phyloP scores from a whole-genome alignment of 345 rosid genomes.

The Gynandropsis gynandra region DNA sequence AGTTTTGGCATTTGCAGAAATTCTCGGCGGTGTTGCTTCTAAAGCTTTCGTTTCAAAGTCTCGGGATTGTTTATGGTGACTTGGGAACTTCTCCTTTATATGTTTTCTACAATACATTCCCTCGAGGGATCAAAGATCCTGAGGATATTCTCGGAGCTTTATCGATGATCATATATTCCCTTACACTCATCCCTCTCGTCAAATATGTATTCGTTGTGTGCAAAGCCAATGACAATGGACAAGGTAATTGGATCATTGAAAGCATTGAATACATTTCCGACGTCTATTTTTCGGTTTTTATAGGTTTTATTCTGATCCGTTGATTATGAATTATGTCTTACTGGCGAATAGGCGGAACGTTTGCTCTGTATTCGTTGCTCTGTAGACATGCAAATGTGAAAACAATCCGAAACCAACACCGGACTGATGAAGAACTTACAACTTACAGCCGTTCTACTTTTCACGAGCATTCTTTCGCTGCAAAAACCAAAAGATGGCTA shows the following conservation, averaged over 20 bases:
- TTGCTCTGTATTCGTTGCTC: constrained; percentile 89
- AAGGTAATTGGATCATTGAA: constrained; percentile 31
- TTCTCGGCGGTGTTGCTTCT: constrained; percentile 47
- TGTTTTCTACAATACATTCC: constrained; percentile 69
- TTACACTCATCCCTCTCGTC: constrained; percentile 59
- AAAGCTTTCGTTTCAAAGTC: constrained; percentile 65
- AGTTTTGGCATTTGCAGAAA: constrained; percentile 35
- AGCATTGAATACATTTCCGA: too few relatives aligned
- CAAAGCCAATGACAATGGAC: constrained; percentile 66
- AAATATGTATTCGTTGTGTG: constrained; percentile 67
- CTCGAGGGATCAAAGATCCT: constrained; percentile 41
- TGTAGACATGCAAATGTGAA: constrained; percentile 90
- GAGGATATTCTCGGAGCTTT: constrained; percentile 66
- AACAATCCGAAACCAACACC: constrained; percentile 83
- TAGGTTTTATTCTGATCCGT: too few relatives aligned
- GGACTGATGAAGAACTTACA: constrained; percentile 90
- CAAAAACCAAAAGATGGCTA: constrained; percentile 76
- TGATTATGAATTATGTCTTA: not conserved
- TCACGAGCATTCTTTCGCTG: constrained; percentile 77
- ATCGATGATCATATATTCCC: constrained; percentile 55
- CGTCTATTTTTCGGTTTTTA: too few relatives aligned
- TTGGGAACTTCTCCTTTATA: constrained; percentile 66
- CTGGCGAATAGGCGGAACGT: constrained; percentile 74
- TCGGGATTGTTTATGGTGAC: constrained; percentile 70
- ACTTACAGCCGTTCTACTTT: constrained; percentile 81